Conservation (phyloP, 73 alveolate species). For the Symbiodinium natans region DNA sequence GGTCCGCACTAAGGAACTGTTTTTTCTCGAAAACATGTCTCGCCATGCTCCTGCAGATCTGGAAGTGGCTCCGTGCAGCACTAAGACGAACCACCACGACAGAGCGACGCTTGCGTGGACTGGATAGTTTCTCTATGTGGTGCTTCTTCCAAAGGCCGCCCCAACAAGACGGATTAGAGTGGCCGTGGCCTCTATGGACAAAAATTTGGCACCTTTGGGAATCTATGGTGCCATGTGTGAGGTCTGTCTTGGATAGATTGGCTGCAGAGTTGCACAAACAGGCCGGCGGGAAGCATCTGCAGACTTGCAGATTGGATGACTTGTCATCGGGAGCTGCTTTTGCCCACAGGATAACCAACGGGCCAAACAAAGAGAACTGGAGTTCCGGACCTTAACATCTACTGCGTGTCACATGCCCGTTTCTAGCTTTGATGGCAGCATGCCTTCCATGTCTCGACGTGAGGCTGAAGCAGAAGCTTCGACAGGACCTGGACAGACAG, state of each 20-base stretch:
- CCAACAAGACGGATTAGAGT: not conserved
- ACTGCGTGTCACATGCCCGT: not conserved
- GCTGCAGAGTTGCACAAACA: conserved; percentile 85
- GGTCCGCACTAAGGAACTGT: too few species aligned
- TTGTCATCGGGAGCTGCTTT: not conserved
- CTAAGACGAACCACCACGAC: too few species aligned
- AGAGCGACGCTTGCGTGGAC: too few species aligned
- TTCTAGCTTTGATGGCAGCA: not conserved
- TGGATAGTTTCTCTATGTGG: too few species aligned
- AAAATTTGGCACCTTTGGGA: too few species aligned
- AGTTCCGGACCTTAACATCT: not conserved
- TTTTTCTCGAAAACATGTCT: too few species aligned
- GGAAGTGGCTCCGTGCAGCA: not conserved
- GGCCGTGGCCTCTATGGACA: not conserved
- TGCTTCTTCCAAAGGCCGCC: too few species aligned
- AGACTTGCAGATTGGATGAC: not conserved
- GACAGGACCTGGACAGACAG: conserved; percentile 70
- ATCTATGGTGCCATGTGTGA: not conserved
- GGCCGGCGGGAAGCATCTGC: not conserved
- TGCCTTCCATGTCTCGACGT: too few species aligned
- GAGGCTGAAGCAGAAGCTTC: conserved; percentile 62
- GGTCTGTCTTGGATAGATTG: conserved; percentile 73
- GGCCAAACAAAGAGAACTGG: conserved; percentile 59
- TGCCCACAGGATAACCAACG: conserved; percentile 58
- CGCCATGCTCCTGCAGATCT: too few species aligned